These are phyloP conservation scores for Coniochaeta prunicola DNA, from an alignment of 2,329 filamentous ascomycete genomes.

Conservation along the genomic window DNA sequence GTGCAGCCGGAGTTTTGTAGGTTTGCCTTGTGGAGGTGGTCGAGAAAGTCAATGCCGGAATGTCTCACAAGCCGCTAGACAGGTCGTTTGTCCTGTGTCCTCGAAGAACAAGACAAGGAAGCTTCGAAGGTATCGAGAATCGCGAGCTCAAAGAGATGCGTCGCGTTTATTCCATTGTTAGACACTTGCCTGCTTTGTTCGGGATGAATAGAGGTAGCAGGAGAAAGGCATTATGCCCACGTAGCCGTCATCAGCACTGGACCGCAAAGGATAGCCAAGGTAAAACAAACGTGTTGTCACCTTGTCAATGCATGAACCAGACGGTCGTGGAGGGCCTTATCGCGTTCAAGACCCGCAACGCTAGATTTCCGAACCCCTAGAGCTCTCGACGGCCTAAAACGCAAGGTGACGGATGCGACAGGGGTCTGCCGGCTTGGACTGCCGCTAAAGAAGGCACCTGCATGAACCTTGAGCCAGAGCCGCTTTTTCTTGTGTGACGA, in stretches of 20 bases:
- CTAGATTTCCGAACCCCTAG: background rate
- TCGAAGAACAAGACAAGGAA: background rate
- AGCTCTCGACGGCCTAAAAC: background rate
- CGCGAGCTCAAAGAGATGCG: background rate
- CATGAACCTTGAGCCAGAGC: background rate
- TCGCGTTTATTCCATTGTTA: background rate
- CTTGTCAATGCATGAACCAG: background rate
- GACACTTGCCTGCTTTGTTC: background rate
- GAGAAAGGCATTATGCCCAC: background rate
- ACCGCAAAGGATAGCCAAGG: too few species aligned
- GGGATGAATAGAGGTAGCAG: background rate
- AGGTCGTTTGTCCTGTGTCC: background rate
- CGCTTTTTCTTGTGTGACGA: background rate
- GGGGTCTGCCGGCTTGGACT: background rate
- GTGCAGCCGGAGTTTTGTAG: background rate
- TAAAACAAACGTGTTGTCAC: background rate
- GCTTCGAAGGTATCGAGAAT: background rate
- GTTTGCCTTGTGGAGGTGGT: background rate
- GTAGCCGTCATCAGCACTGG: too few species aligned
- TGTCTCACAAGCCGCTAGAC: background rate
- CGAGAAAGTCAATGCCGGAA: background rate
- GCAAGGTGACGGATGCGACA: background rate
- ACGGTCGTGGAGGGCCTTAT: background rate
- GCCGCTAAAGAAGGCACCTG: background rate
- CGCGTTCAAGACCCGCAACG: background rate